Base-by-base conservation (phyloP, 805 yeast species). In the Kuraishia capsulata region DNA sequence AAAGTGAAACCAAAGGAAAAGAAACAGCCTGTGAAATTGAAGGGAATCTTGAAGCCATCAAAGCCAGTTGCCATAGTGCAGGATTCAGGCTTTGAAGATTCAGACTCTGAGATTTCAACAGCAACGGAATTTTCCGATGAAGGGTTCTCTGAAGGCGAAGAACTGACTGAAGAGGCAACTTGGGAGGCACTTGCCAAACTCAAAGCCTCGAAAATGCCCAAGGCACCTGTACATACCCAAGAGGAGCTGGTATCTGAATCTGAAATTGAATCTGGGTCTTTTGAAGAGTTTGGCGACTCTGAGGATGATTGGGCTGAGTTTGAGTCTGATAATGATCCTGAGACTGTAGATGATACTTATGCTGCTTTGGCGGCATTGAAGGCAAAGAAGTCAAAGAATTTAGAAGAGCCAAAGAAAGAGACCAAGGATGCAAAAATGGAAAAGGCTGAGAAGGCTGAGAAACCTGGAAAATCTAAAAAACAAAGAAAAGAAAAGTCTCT, bases 261-360 rank as follows among this genome's bases (percentile, higher is more conserved):
- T 9, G 45, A 56, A 24, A 46, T 54, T 16, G 42, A 51, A 17
- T 36, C 39, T 33, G 23, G 48, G 5, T 39, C 47, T 2, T 51
- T 55, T 13, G 41, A 42, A 19, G 47, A 43, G 35, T 30, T 44
- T 8, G 46, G 47, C 10, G 31, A 28, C 31, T 13, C 9, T 5
- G 31, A 28, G 31, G 31, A 28, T 6, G 31, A 28, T 17, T 14
- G 13, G 31, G 31, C 17, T 11, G 31, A 28, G 13, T 28, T 28
- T 28, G 37, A 47, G 31, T 39, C 42, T 19, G 49, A 49, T 5
- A 62, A 53, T 4, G 48, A 52, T 20, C 56, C 50, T 5, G 59
- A 59, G 46, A 57, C 62, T 10, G 66, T 56, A 1, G 69, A 59
- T 35, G 71, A 66, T 33, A 71, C 71, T 2, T 63, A 64, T 65